These are phyloP conservation scores for Zasmidium cellare DNA, from an alignment of 2,329 filamentous ascomycete genomes.

Conservation along the genomic window DNA sequence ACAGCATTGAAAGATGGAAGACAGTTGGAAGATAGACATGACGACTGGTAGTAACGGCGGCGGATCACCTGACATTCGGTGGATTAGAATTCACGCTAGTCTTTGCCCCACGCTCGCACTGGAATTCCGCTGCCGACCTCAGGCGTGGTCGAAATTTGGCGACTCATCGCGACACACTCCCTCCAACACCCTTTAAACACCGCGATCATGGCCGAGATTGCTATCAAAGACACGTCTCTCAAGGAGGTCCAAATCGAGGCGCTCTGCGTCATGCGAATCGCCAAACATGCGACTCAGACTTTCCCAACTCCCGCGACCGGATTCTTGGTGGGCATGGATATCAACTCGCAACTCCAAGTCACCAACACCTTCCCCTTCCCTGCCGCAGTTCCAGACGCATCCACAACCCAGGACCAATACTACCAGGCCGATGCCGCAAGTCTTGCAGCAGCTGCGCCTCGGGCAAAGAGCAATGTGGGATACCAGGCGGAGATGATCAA, in stretches of 20 bases:
- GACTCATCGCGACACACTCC: not conserved
- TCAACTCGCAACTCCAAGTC: slow-evolving; percentile 76
- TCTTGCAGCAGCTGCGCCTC: slow-evolving; percentile 81
- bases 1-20: no score
- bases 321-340: slow-evolving; percentile 90
- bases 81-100: no score
- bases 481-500: slow-evolving; percentile 98
- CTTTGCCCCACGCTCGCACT: not conserved
- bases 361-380: slow-evolving; percentile 97
- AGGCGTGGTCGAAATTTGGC: not conserved
- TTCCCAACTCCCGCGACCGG: slow-evolving; percentile 91
- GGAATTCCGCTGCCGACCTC: not conserved
- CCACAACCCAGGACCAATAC: slow-evolving; percentile 62
- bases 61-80: no score
- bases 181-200: not conserved
- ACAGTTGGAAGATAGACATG: no score
- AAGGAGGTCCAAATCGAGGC: slow-evolving; percentile 87
- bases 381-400: slow-evolving; percentile 62
- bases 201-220: slow-evolving; percentile 29
- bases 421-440: slow-evolving; percentile 71
- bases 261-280: slow-evolving; percentile 96
- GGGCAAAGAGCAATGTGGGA: slow-evolving; percentile 81
- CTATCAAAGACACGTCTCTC: slow-evolving; percentile 50
- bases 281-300: slow-evolving; percentile 85
- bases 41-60: no score